Percentiles rank a stretch among this genome's conserved stretches.
Evolutionary conservation across 1,284 basidiomycete genomes (phyloP).

Genomic region (Puccinia sorghi): DNA sequence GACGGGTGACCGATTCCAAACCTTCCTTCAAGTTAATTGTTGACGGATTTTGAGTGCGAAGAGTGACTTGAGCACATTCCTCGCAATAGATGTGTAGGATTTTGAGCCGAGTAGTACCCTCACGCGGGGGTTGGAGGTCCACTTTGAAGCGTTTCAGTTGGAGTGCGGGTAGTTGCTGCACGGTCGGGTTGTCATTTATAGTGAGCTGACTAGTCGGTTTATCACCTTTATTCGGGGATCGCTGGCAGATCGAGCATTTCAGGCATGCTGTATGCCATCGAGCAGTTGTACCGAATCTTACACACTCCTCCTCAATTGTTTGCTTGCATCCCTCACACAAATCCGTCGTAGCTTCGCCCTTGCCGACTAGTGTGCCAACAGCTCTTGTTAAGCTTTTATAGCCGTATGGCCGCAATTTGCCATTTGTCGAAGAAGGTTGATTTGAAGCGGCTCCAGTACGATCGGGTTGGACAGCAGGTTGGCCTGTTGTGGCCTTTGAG

Average conservation of each 20-base stretch:
- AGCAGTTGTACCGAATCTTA: conserved; percentile 85
- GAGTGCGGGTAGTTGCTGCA: conserved; percentile 45
- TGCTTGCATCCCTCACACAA: conserved; percentile 83
- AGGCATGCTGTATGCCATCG: conserved; percentile 95
- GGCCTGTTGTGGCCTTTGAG: conserved; percentile 54
- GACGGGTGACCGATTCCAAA: conserved; percentile 84
- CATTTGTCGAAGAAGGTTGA: conserved; percentile 22
- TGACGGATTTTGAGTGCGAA: conserved; percentile 42
- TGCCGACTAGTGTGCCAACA: conserved; percentile 56
- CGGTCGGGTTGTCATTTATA: conserved; percentile 61
- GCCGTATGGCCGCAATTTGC: conserved; percentile 67
- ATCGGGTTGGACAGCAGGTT: conserved; percentile 23
- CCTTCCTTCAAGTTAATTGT: conserved; percentile 62
- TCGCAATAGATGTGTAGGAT: conserved; percentile 66
- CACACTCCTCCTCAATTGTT: conserved; percentile 96
- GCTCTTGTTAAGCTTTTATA: conserved; percentile 77
- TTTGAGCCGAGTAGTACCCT: conserved; percentile 25
- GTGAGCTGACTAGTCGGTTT: not conserved
- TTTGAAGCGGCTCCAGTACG: not conserved
- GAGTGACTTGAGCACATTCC: conserved; percentile 66
- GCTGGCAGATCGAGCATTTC: conserved; percentile 76
- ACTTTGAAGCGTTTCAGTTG: conserved; percentile 52
- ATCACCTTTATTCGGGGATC: conserved; percentile 63
- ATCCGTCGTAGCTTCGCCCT: conserved; percentile 64
- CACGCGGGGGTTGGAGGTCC: conserved; percentile 52